Evolutionary conservation across 2,329 filamentous ascomycete genomes (phyloP).

Genomic region (Chaetomiaceae sp.): DNA sequence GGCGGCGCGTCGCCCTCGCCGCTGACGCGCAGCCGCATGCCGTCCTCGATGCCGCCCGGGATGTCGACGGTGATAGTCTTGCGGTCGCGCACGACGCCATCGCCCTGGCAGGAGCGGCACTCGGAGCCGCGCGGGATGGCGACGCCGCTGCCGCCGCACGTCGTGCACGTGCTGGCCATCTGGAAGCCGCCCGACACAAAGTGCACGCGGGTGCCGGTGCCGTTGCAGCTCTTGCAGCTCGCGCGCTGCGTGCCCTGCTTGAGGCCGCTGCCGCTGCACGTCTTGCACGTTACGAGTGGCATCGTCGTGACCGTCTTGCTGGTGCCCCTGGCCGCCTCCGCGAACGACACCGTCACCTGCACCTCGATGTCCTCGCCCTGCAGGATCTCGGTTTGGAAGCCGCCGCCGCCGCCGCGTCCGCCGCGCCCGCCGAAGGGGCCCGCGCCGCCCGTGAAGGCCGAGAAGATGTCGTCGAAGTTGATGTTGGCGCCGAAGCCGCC

Average conservation of each 20-base stretch:
- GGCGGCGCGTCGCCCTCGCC: constrained; percentile 82
- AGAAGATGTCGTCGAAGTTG: constrained; percentile 95
- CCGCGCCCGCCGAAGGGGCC: constrained; percentile 44
- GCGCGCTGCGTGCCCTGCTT: constrained; percentile 71
- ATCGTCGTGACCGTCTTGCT: constrained; percentile 83
- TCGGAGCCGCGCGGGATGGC: constrained; percentile 72
- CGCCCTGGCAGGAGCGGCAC: constrained; percentile 72
- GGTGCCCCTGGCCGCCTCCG: constrained; percentile 90
- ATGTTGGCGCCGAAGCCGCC: constrained; percentile 76
- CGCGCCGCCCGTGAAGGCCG: constrained; percentile 64
- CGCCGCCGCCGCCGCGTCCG: constrained; percentile 53
- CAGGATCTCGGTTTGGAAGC: constrained; percentile 70
- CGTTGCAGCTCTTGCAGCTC: constrained; percentile 73
- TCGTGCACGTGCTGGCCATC: constrained; percentile 81
- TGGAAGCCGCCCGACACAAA: constrained; percentile 92
- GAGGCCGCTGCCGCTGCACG: constrained; percentile 76
- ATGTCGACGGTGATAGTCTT: constrained; percentile 87
- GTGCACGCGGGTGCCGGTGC: constrained; percentile 80
- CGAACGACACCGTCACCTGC: constrained; percentile 86
- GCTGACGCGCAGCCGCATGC: constrained; percentile 81
- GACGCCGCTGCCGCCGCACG: constrained; percentile 73
- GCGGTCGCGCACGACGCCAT: constrained; percentile 76
- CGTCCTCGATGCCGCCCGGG: constrained; percentile 90
- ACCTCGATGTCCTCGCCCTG: constrained; percentile 97
- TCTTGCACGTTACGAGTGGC: constrained; percentile 72